phyloP scores from a whole-genome alignment of 768 basidiomycete species.

The Pleurotus ostreatus region DNA sequence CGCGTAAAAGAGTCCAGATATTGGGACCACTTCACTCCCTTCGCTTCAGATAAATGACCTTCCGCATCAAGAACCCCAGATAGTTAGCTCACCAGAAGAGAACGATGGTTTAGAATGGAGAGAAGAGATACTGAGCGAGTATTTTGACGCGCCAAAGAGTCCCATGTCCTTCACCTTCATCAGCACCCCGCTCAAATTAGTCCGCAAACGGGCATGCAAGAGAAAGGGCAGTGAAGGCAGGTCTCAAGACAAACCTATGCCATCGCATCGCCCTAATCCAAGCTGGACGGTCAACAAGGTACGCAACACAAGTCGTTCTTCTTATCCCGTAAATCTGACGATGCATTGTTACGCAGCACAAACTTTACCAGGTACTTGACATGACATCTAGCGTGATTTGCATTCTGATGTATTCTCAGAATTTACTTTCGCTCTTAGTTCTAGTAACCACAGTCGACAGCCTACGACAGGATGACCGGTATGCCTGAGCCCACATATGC shows the following conservation, averaged over 20 bases:
- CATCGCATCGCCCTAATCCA: neutral
- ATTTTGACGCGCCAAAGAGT: neutral
- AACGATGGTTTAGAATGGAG: neutral
- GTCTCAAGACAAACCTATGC: neutral
- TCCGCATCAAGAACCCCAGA: neutral
- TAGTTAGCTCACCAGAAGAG: neutral
- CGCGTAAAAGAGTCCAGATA: too few relatives aligned
- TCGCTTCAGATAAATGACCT: too few relatives aligned
- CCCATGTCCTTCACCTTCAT: neutral
- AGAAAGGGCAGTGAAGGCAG: neutral
- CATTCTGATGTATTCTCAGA: neutral
- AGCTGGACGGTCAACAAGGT: conserved; percentile 1
- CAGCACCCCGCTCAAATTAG: neutral
- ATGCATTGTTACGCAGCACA: neutral
- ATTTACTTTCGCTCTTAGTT: neutral
- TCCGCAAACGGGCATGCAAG: conserved; percentile 1
- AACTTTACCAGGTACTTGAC: conserved; percentile 6
- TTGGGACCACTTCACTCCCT: too few relatives aligned
- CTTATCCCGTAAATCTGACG: neutral
- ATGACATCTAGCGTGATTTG: neutral
- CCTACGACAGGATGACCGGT: neutral
- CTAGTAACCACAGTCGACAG: neutral
- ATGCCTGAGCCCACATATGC: neutral
- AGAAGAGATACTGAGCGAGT: neutral
- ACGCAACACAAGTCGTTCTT: neutral